Percentiles rank a stretch among this genome's conserved stretches.
Conservation (phyloP, 805 yeast genomes). For the Candida boidinii region DNA sequence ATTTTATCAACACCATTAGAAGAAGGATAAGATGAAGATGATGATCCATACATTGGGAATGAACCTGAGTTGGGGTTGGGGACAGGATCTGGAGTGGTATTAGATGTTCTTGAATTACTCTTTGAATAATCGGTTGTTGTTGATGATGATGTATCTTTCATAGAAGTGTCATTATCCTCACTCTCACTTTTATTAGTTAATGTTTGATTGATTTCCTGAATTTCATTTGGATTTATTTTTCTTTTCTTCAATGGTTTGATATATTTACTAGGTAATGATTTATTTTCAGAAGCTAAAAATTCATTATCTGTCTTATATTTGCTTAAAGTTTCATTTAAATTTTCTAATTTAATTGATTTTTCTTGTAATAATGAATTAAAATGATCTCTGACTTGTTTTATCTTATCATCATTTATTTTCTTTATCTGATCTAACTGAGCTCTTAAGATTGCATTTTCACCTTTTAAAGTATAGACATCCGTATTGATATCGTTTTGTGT, state of each 20-base stretch:
- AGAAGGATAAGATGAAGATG: neutral
- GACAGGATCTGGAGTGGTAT: neutral
- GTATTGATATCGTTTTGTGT: neutral
- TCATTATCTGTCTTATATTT: conserved; percentile 45
- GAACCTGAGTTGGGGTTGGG: neutral
- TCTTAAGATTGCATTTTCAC: conserved; percentile 75
- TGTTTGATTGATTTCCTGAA: neutral
- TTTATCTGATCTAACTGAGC: conserved; percentile 48
- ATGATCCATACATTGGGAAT: neutral
- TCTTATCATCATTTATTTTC: conserved; percentile 25
- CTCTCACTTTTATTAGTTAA: neutral
- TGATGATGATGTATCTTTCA: neutral
- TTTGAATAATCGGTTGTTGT: no score
- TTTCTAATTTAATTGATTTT: conserved; percentile 14
- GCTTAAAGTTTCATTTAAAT: conserved; percentile 26
- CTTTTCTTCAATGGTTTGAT: conserved; percentile 18
- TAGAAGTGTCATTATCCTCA: neutral
- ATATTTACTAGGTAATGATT: conserved; percentile 19
- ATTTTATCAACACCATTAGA: neutral
- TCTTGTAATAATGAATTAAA: conserved; percentile 13
- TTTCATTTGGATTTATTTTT: conserved; percentile 8
- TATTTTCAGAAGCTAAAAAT: conserved; percentile 42
- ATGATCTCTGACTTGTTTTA: conserved; percentile 27
- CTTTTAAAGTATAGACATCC: conserved; percentile 45
- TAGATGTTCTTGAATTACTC: no score